Evolutionary conservation across 768 basidiomycete genomes (phyloP).

Genomic region (Naganishia randhawae): DNA sequence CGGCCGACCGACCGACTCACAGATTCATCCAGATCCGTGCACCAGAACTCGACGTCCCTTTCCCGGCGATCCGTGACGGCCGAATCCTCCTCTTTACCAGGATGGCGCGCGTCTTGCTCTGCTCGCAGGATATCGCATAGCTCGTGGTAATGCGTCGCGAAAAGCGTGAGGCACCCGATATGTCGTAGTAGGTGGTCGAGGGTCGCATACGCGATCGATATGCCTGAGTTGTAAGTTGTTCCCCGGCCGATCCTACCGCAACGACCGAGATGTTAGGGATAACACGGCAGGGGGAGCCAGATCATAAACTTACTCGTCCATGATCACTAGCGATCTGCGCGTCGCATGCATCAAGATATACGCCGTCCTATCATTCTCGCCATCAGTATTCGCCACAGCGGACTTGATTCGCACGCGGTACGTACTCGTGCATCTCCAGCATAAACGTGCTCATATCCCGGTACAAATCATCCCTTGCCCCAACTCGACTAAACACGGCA

Average conservation of each 20-base stretch:
- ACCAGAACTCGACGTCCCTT: constrained; percentile 77
- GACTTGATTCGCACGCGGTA: background rate
- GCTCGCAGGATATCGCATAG: constrained; percentile 73
- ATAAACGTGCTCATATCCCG: constrained; percentile 93
- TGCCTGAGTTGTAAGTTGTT: constrained; percentile 83
- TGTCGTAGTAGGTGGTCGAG: constrained; percentile 71
- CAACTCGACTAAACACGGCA: constrained; percentile 86
- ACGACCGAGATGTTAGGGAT: background rate
- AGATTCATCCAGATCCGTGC: constrained; percentile 78
- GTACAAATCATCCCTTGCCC: constrained; percentile 91
- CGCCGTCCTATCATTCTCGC: constrained; percentile 62
- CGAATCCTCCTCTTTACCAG: constrained; percentile 33
- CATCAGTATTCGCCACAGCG: constrained; percentile 9
- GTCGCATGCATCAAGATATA: constrained; percentile 84
- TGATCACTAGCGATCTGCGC: constrained; percentile 82
- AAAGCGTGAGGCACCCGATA: constrained; percentile 78
- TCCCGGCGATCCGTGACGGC: background rate
- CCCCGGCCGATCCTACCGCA: constrained; percentile 71
- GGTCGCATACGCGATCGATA: constrained; percentile 89
- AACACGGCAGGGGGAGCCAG: background rate
- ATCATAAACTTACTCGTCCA: constrained; percentile 68
- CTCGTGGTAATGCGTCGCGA: constrained; percentile 99
- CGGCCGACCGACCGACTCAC: constrained; percentile 56
- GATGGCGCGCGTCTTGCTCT: constrained; percentile 46
- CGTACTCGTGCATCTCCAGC: constrained; percentile 54